Conservation (phyloP, 2,329 filamentous ascomycete genomes). For the Penicillium sp. region DNA sequence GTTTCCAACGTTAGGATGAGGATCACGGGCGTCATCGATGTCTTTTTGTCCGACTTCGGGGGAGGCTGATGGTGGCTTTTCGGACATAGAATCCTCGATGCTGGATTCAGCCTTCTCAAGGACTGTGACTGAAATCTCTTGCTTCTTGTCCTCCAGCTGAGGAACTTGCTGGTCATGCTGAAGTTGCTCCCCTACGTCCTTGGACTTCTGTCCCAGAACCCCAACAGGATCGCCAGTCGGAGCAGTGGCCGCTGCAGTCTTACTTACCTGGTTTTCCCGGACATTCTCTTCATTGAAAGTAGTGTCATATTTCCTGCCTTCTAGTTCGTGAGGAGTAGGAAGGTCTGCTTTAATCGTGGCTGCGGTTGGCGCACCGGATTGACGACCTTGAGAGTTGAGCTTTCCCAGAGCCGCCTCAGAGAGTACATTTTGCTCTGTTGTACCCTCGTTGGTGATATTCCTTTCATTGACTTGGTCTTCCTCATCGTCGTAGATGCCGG, state of each 20-base stretch:
- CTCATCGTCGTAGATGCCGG: neutral
- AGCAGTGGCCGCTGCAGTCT: neutral
- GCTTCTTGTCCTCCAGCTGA: neutral
- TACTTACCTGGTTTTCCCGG: neutral
- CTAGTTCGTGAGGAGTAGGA: neutral
- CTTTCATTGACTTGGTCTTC: neutral
- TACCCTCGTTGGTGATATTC: neutral
- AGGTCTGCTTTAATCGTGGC: neutral
- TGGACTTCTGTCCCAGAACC: neutral
- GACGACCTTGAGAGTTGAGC: slow-evolving; percentile 1
- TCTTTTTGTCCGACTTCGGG: neutral
- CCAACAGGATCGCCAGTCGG: neutral
- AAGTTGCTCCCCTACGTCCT: neutral
- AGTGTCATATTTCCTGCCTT: neutral
- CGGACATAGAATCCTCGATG: neutral
- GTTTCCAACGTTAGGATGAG: neutral
- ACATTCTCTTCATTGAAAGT: neutral
- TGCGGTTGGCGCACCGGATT: neutral
- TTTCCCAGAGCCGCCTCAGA: neutral
- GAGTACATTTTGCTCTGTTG: slow-evolving; percentile 1
- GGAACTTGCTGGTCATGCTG: neutral
- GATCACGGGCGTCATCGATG: neutral
- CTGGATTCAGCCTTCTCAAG: neutral
- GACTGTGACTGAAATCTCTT: neutral
- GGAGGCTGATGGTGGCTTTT: neutral